Evolutionary conservation across 2,329 filamentous ascomycete genomes (phyloP), one percentile per base, ranked within the genome.

Genomic region (Cephalotrichum gorgonifer): DNA sequence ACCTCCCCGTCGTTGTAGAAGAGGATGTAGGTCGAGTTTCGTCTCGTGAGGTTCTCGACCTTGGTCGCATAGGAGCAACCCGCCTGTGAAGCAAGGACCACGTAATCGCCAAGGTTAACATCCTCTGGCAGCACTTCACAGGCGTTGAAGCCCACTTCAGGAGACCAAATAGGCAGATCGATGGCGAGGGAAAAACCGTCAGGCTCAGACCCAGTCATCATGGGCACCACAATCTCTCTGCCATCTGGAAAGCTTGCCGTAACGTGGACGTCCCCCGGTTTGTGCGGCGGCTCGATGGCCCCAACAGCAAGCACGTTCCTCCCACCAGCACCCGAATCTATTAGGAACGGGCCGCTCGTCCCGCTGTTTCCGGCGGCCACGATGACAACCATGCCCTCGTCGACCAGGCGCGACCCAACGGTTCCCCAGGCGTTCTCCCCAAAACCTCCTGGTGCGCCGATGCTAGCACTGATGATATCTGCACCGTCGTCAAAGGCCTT

Each of bases 301-400:
- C 69, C 72, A 23, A 74, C 64, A 3, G 68, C 62, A 9, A 71
- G 63, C 3, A 70, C 68, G n/a, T 66, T 62, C 27, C 60, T 61
- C 3, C 67, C 70, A 7, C 67, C 64, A 2, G 69, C 62, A 3
- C 69, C 71, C 4, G 60, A 65, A 43, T 62, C 63, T 2, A 62
- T 58, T 49, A 67, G 72, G 57, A 78, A 76, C 0, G 74, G 65
- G 0, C 75, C 75, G 11, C 61, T 58, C 14, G 61, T 60, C 23
- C 75, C 75, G 15, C 70, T 66, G 49, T 79, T 79, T 14, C 75
- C 75, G 4, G 71, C 73, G 2, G 74, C 69, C 23, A 76, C 68
- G 9, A 70, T 68, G 15, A 76, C 66, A 8, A 75, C 67, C 1
- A 77, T 63, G 7, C 75, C 74, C 22, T 67, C 61, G 4, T 64